phyloP scores from a whole-genome alignment of 257 asterid species.

The Leptodermis oblonga region DNA sequence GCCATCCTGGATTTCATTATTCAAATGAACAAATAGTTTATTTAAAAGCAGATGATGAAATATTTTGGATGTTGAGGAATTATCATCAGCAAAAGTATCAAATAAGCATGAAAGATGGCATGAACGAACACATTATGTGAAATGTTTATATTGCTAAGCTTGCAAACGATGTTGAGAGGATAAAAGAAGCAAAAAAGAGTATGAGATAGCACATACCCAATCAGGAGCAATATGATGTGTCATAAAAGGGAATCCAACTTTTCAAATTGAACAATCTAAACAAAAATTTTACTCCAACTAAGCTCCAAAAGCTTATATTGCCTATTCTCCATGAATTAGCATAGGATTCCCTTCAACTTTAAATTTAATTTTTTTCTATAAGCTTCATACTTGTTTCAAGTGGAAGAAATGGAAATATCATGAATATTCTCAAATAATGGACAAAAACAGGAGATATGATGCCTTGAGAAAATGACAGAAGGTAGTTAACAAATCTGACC shows the following conservation, averaged over 20 bases:
- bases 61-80: background rate
- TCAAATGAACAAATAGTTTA: background rate
- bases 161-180: background rate
- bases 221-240: background rate
- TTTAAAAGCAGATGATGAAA: background rate
- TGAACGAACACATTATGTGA: background rate
- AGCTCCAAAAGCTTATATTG: background rate
- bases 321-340: background rate
- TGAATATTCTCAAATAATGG: background rate
- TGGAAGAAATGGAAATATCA: background rate
- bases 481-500: background rate
- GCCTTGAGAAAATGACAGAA: background rate
- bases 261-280: background rate
- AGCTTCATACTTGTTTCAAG: conserved; percentile 2
- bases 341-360: too few species aligned
- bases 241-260: background rate
- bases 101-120: background rate
- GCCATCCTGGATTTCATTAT: conserved; percentile 51
- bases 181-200: background rate
- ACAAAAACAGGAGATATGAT: background rate
- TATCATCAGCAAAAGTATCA: conserved; percentile 6
- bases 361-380: background rate
- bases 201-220: background rate
- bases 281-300: background rate
- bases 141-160: background rate